Conservation (phyloP, 2,329 filamentous ascomycete species). For the Cytospora chrysosperma region DNA sequence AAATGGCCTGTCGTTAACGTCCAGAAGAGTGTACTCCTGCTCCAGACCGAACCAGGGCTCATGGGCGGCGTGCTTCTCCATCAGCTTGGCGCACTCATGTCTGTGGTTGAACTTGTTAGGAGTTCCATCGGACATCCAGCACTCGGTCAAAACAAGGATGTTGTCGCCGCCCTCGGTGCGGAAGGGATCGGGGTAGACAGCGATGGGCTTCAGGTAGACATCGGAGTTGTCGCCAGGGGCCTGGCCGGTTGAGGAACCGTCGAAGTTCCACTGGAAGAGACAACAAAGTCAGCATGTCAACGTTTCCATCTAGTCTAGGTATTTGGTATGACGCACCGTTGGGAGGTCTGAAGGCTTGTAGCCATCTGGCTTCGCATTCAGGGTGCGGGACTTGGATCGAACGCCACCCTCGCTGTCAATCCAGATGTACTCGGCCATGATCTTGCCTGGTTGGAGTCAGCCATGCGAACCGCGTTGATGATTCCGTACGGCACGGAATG, state of each 20-base stretch:
- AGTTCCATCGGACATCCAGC: conserved; percentile 88
- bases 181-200: conserved; percentile 58
- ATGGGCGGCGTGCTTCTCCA: conserved; percentile 80
- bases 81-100: conserved; percentile 84
- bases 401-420: conserved; percentile 79
- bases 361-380: conserved; percentile 43
- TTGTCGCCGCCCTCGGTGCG: conserved; percentile 70
- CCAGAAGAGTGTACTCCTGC: conserved; percentile 95
- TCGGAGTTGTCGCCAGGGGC: conserved; percentile 81
- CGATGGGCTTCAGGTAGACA: conserved; percentile 86
- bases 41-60: conserved; percentile 98
- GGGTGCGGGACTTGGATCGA: conserved; percentile 80
- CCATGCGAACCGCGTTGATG: not conserved
- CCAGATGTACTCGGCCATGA: conserved; percentile 75
- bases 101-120: conserved; percentile 99
- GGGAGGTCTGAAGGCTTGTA: conserved; percentile 54
- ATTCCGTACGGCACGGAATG: not conserved
- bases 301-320: not conserved
- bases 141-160: conserved; percentile 91
- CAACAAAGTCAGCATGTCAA: not conserved
- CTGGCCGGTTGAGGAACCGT: conserved; percentile 84
- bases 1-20: conserved; percentile 81
- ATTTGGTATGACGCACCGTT: conserved; percentile 25
- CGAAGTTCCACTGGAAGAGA: conserved; percentile 27
- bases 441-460: not conserved